These are phyloP conservation scores for Cytospora piceae DNA, from an alignment of 2,329 filamentous ascomycete species.

Conservation along the genomic window DNA sequence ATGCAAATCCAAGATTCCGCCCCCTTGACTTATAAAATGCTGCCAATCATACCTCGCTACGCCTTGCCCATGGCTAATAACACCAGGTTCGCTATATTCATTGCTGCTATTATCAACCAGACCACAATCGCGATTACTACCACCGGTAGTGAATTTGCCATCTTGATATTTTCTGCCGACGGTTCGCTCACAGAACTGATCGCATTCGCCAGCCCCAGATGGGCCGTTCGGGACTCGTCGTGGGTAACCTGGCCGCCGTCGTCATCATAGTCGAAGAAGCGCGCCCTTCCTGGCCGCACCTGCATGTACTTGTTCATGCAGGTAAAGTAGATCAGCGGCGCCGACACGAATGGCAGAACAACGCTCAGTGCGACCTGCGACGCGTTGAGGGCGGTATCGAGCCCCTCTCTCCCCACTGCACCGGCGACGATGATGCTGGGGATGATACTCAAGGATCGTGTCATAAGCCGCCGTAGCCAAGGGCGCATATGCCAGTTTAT, in stretches of 20 bases:
- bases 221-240: constrained; percentile 61
- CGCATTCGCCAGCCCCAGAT: constrained; percentile 39
- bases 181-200: neutral
- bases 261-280: constrained; percentile 35
- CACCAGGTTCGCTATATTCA: constrained; percentile 70
- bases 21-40: neutral
- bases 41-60: neutral
- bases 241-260: constrained; percentile 30
- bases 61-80: constrained; percentile 49
- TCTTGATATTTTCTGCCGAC: constrained; percentile 49
- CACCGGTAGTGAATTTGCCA: constrained; percentile 74
- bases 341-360: constrained; percentile 80
- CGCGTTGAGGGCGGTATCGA: constrained; percentile 73
- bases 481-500: constrained; percentile 74
- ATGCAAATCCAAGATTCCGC: neutral
- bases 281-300: constrained; percentile 53
- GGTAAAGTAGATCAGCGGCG: constrained; percentile 85
- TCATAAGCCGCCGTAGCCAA: constrained; percentile 79
- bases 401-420: constrained; percentile 71
- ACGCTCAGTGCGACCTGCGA: constrained; percentile 79
- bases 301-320: constrained; percentile 81
- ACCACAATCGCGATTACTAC: constrained; percentile 45
- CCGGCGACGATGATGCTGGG: constrained; percentile 84
- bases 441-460: constrained; percentile 77
- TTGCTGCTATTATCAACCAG: constrained; percentile 68